Conservation (phyloP, 1,284 basidiomycete genomes). For the Cryptococcus sp. region DNA sequence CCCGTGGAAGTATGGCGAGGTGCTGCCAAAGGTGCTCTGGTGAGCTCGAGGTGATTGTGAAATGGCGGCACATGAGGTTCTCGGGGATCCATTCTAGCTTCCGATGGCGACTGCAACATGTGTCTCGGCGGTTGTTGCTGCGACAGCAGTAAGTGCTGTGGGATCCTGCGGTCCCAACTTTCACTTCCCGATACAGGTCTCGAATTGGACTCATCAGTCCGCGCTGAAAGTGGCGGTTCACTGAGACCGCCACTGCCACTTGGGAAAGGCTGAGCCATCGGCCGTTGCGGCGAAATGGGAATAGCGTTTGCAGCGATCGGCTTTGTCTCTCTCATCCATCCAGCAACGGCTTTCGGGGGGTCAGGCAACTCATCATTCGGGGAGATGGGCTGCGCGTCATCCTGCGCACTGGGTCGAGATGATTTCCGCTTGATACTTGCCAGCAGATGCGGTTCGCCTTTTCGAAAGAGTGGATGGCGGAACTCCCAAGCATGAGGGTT, state of each 20-base stretch:
- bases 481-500: conserved; percentile 55
- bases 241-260: background rate
- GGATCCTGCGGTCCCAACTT: conserved; percentile 11
- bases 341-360: conserved; percentile 21
- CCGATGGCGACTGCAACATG: background rate
- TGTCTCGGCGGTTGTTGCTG: conserved; percentile 8
- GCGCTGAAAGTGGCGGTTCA: conserved; percentile 8
- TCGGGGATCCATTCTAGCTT: background rate
- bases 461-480: conserved; percentile 52
- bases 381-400: conserved; percentile 23
- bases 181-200: background rate
- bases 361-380: conserved; percentile 30
- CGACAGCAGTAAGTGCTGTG: background rate
- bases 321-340: conserved; percentile 33
- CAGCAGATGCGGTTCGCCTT: conserved; percentile 51
- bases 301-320: background rate
- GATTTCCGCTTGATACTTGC: conserved; percentile 52
- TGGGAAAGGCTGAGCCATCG: conserved; percentile 1
- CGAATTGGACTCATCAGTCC: conserved; percentile 9
- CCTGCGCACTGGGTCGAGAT: conserved; percentile 28
- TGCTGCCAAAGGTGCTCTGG: conserved; percentile 9
- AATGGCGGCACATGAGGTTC: background rate
- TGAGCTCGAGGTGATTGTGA: conserved; percentile 19
- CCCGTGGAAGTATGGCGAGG: conserved; percentile 5
- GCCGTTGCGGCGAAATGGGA: background rate